phyloP scores from a whole-genome alignment of 1,139 yeast species.

The Diutina neorugosa region DNA sequence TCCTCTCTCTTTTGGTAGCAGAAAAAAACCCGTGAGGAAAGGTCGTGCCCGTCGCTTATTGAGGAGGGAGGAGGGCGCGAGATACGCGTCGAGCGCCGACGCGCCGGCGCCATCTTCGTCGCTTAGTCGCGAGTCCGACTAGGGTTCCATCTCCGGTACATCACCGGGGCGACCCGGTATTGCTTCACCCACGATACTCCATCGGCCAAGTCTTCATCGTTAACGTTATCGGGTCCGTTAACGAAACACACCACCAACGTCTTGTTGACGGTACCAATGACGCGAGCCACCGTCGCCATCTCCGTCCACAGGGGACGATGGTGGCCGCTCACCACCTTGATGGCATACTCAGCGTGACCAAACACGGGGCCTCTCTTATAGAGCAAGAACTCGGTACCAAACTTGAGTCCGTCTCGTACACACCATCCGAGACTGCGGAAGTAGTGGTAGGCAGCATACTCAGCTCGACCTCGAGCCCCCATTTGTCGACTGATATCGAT shows the following conservation, averaged over 20 bases:
- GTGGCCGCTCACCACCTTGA: slow-evolving; percentile 30
- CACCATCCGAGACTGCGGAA: slow-evolving; percentile 92
- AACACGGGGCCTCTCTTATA: slow-evolving; percentile 93
- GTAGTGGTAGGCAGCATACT: slow-evolving; percentile 74
- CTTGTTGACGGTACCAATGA: slow-evolving; percentile 80
- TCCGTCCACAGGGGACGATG: slow-evolving; percentile 36
- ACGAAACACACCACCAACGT: slow-evolving; percentile 61
- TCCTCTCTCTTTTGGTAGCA: too few relatives aligned
- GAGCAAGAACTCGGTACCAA: slow-evolving; percentile 72
- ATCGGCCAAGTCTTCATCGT: slow-evolving; percentile 15
- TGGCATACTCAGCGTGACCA: slow-evolving; percentile 82
- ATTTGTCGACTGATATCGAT: neutral
- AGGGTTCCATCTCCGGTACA: slow-evolving; percentile 76
- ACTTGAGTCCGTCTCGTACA: slow-evolving; percentile 81
- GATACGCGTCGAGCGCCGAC: neutral
- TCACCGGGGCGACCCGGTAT: slow-evolving; percentile 47
- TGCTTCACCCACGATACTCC: slow-evolving; percentile 20
- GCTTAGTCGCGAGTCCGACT: slow-evolving; percentile 62
- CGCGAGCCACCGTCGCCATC: slow-evolving; percentile 60
- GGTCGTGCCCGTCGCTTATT: too few relatives aligned
- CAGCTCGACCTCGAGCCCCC: slow-evolving; percentile 11
- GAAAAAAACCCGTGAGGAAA: too few relatives aligned
- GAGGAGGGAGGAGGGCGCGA: too few relatives aligned
- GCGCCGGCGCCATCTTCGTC: neutral
- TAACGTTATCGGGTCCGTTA: slow-evolving; percentile 30